These are phyloP conservation scores for Emergomyces pasteurianus DNA, from an alignment of 2,329 filamentous ascomycete species.

Conservation along the genomic window DNA sequence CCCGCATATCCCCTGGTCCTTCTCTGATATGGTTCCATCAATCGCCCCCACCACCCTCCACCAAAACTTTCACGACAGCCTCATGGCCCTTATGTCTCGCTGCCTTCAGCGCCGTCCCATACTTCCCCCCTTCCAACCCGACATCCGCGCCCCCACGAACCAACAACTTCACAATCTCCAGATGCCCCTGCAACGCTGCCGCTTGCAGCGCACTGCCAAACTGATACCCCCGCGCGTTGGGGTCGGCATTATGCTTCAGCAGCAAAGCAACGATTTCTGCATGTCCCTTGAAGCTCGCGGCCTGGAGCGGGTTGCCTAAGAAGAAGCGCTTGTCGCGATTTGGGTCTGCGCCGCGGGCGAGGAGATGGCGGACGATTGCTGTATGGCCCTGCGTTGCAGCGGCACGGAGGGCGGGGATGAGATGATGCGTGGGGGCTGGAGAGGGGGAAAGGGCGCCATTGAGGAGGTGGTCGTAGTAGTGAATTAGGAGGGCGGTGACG, in stretches of 20 bases:
- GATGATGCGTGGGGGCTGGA: not conserved
- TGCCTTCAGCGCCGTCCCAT: not conserved
- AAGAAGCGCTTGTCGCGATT: not conserved
- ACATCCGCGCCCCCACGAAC: slow-evolving; percentile 9
- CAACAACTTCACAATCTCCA: slow-evolving; percentile 6
- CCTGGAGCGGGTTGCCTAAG: slow-evolving; percentile 5
- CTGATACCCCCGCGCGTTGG: not conserved
- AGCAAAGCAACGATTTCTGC: not conserved
- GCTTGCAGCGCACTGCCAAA: slow-evolving; percentile 4
- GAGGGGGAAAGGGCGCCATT: not conserved
- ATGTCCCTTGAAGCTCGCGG: slow-evolving; percentile 4
- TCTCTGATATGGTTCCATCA: not conserved
- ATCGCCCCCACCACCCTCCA: not conserved
- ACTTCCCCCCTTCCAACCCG: slow-evolving; percentile 2
- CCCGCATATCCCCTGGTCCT: not conserved
- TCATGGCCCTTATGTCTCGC: not conserved
- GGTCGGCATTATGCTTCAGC: slow-evolving; percentile 6
- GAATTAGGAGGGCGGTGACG: not conserved
- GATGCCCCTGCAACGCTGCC: not conserved
- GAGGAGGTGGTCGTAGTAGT: not conserved
- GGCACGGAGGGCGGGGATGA: not conserved
- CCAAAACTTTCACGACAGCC: not conserved
- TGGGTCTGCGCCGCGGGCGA: not conserved
- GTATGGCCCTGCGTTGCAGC: not conserved
- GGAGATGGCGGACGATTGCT: not conserved